Evolutionary conservation across 2,329 filamentous ascomycete species (phyloP).

Genomic region (Parafenestella ontariensis): DNA sequence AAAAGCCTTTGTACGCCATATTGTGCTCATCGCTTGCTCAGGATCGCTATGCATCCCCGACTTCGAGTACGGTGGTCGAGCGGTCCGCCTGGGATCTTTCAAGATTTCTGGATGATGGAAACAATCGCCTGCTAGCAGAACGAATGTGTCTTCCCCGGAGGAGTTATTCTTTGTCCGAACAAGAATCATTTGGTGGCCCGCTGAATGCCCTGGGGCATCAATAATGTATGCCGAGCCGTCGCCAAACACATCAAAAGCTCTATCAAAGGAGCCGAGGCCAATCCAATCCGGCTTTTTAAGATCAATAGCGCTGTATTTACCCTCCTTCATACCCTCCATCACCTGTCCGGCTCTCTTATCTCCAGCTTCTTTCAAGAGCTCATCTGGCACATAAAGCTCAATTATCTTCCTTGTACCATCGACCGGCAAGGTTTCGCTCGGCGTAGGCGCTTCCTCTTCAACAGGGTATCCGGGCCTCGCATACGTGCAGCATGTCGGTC

Average conservation of each 20-base stretch:
- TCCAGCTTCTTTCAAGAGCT: conserved; percentile 26
- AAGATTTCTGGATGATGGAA: conserved; percentile 41
- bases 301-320: conserved; percentile 37
- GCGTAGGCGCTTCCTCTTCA: conserved; percentile 36
- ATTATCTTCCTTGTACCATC: conserved; percentile 54
- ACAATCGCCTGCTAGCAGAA: conserved; percentile 41
- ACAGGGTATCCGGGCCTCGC: conserved; percentile 41
- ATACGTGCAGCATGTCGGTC: conserved; percentile 43
- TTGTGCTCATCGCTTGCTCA: conserved; percentile 35
- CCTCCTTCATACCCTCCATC: conserved; percentile 25
- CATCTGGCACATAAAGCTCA: conserved; percentile 38
- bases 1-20: conserved; percentile 30
- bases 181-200: conserved; percentile 58
- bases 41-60: conserved; percentile 39
- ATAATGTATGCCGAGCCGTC: conserved; percentile 59
- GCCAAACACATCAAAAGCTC: conserved; percentile 56
- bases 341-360: conserved; percentile 38
- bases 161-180: conserved; percentile 24
- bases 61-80: conserved; percentile 39
- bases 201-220: conserved; percentile 60
- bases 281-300: conserved; percentile 45
- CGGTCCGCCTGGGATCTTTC: conserved; percentile 34
- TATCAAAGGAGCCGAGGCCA: conserved; percentile 51
- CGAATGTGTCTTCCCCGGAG: conserved; percentile 27
- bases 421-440: conserved; percentile 51